phyloP scores from a whole-genome alignment of 768 basidiomycete species.

The Daedaleopsis sinensis region DNA sequence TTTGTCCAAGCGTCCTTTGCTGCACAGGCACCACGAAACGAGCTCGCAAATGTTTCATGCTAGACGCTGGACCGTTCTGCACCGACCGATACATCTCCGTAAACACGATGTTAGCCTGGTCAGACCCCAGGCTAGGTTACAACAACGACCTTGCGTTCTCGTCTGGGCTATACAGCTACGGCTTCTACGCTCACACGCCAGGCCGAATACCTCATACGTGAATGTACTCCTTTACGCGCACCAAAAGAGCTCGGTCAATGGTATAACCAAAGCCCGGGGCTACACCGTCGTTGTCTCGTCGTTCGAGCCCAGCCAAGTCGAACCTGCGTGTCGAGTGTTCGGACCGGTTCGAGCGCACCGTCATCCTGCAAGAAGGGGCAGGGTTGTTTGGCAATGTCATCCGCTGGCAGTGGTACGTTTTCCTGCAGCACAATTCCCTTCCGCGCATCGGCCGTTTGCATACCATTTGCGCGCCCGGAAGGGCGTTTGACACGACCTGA shows the following conservation, averaged over 20 bases:
- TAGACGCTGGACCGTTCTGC: constrained; percentile 95
- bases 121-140: constrained; percentile 52
- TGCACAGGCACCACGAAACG: constrained; percentile 30
- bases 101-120: constrained; percentile 76
- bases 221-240: too few relatives aligned
- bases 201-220: constrained; percentile 56
- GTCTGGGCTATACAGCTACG: constrained; percentile 84
- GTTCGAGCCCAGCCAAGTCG: constrained; percentile 76
- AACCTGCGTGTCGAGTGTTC: constrained; percentile 66
- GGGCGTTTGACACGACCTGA: constrained; percentile 60
- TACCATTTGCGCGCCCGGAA: constrained; percentile 28
- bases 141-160: constrained; percentile 73
- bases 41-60: constrained; percentile 77
- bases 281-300: constrained; percentile 87
- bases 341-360: constrained; percentile 56
- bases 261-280: constrained; percentile 56
- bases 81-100: constrained; percentile 69
- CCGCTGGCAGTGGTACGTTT: constrained; percentile 73
- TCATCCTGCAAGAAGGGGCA: constrained; percentile 85
- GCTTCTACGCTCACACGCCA: constrained; percentile 60
- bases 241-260: too few relatives aligned
- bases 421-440: background rate
- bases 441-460: too few relatives aligned
- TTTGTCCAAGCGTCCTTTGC: constrained; percentile 20
- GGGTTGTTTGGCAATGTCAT: constrained; percentile 81